phyloP scores from a whole-genome alignment of 2,329 filamentous ascomycete genomes.

The Sordariomycetes sp. region DNA sequence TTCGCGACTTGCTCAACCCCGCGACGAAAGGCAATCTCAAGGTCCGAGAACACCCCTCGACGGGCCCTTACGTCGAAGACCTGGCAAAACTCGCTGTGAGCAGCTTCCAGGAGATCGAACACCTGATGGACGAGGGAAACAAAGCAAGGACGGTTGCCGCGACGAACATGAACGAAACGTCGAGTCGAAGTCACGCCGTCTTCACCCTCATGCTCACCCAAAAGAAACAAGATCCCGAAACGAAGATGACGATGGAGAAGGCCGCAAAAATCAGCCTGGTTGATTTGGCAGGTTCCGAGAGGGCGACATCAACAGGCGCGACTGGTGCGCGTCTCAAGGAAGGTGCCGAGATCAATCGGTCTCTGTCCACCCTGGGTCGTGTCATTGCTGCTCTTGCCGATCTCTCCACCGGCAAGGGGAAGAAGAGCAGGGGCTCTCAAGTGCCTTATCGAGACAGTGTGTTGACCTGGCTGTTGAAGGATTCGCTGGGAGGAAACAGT shows the following conservation, averaged over 20 bases:
- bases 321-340: slow-evolving; percentile 93
- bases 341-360: slow-evolving; percentile 96
- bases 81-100: slow-evolving; percentile 89
- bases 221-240: slow-evolving; percentile 82
- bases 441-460: slow-evolving; percentile 97
- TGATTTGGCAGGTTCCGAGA: slow-evolving; percentile 92
- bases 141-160: slow-evolving; percentile 96
- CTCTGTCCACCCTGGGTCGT: slow-evolving; percentile 88
- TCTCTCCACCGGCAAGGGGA: slow-evolving; percentile 73
- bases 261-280: slow-evolving; percentile 97
- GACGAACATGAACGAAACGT: slow-evolving; percentile 99
- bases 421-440: slow-evolving; percentile 55
- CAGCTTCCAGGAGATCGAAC: slow-evolving; percentile 90
- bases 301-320: slow-evolving; percentile 93
- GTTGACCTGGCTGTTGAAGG: slow-evolving; percentile 92
- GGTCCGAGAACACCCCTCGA: slow-evolving; percentile 94
- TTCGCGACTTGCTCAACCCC: slow-evolving; percentile 89
- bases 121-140: slow-evolving; percentile 98
- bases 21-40: slow-evolving; percentile 93
- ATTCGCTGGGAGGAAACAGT: slow-evolving; percentile 94
- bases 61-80: slow-evolving; percentile 96
- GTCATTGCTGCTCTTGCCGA: slow-evolving; percentile 95
- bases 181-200: slow-evolving; percentile 93
- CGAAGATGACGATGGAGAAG: slow-evolving; percentile 95
- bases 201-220: slow-evolving; percentile 95